A percentile compares a stretch with the other conserved stretches of the same genome.
phyloP scores from a whole-genome alignment of 1,284 basidiomycete species.

The Ustilago lituana region DNA sequence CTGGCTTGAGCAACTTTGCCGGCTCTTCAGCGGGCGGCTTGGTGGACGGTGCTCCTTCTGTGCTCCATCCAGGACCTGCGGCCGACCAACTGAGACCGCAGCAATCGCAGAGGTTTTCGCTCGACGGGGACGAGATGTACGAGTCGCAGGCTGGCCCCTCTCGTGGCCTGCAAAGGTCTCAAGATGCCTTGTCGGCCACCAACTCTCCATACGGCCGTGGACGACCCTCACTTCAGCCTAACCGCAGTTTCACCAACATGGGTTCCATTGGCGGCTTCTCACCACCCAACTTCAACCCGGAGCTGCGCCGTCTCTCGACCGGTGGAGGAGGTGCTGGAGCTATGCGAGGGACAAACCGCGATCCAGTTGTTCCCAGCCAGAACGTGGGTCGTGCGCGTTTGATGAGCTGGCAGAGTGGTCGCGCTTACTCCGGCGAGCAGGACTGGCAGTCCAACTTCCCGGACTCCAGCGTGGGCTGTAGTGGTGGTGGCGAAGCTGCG shows the following conservation, averaged over 20 bases:
- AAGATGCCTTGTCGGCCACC: slow-evolving; percentile 23
- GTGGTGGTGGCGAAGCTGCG: slow-evolving; percentile 4
- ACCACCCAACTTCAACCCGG: slow-evolving; percentile 25
- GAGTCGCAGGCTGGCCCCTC: slow-evolving; percentile 46
- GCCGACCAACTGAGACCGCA: slow-evolving; percentile 17
- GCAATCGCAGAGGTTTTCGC: slow-evolving; percentile 11
- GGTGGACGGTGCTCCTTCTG: slow-evolving; percentile 26
- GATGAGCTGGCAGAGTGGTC: slow-evolving; percentile 46
- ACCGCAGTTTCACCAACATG: slow-evolving; percentile 23
- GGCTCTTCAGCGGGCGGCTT: slow-evolving; percentile 12
- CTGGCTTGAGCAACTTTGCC: slow-evolving; percentile 7
- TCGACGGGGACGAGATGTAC: slow-evolving; percentile 26
- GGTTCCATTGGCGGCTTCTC: slow-evolving; percentile 16
- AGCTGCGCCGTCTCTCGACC: slow-evolving; percentile 34
- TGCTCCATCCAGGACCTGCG: slow-evolving; percentile 28
- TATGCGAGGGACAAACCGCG: slow-evolving; percentile 20
- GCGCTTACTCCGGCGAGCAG: slow-evolving; percentile 15
- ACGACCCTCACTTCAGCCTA: slow-evolving; percentile 17
- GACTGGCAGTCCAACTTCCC: slow-evolving; percentile 30
- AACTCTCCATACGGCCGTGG: slow-evolving; percentile 30
- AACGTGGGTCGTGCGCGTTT: slow-evolving; percentile 36
- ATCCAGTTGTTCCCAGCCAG: slow-evolving; percentile 41
- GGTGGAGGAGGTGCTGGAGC: slow-evolving; percentile 8
- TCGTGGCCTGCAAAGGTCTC: slow-evolving; percentile 19
- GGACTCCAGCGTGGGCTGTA: slow-evolving; percentile 10